These are phyloP conservation scores for Baeospora myosura DNA, from an alignment of 1,284 basidiomycete species.

Conservation along the genomic window DNA sequence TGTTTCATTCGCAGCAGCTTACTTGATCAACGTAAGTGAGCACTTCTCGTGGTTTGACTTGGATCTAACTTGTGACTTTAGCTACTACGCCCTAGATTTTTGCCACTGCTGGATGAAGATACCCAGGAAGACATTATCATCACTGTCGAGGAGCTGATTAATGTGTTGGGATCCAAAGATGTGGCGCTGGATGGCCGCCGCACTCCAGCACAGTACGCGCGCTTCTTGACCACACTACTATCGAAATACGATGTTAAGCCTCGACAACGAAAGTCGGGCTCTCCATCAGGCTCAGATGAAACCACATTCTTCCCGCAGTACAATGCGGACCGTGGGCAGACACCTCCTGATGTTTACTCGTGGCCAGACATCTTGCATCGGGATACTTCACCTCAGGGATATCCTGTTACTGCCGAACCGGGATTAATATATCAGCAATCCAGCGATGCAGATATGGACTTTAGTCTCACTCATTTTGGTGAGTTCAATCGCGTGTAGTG, in stretches of 20 bases:
- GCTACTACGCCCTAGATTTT: slow-evolving; percentile 44
- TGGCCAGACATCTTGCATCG: slow-evolving; percentile 33
- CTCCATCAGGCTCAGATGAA: slow-evolving; percentile 11
- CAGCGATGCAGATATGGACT: slow-evolving; percentile 31
- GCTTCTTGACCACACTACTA: slow-evolving; percentile 43
- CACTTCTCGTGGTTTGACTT: slow-evolving; percentile 1
- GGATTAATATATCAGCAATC: slow-evolving; percentile 20
- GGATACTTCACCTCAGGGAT: slow-evolving; percentile 10
- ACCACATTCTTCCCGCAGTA: slow-evolving; percentile 17
- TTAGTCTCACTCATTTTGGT: slow-evolving; percentile 33
- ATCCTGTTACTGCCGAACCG: slow-evolving; percentile 13
- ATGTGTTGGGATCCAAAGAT: slow-evolving; percentile 36
- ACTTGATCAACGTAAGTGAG: slow-evolving; percentile 44
- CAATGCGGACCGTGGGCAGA: slow-evolving; percentile 17
- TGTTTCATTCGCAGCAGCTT: slow-evolving; percentile 55
- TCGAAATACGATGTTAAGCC: slow-evolving; percentile 26
- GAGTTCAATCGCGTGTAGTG: background rate
- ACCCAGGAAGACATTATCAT: slow-evolving; percentile 35
- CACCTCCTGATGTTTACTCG: slow-evolving; percentile 23
- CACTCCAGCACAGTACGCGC: slow-evolving; percentile 44
- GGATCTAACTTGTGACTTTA: slow-evolving; percentile 18
- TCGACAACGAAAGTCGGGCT: slow-evolving; percentile 7
- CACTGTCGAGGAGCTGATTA: slow-evolving; percentile 36
- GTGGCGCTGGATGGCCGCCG: slow-evolving; percentile 44
- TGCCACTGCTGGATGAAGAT: slow-evolving; percentile 31